Percentiles rank a stretch among this genome's conserved stretches.
Conservation (phyloP, 192 early-diverging fungal genomes). For the Linnemannia zychae region DNA sequence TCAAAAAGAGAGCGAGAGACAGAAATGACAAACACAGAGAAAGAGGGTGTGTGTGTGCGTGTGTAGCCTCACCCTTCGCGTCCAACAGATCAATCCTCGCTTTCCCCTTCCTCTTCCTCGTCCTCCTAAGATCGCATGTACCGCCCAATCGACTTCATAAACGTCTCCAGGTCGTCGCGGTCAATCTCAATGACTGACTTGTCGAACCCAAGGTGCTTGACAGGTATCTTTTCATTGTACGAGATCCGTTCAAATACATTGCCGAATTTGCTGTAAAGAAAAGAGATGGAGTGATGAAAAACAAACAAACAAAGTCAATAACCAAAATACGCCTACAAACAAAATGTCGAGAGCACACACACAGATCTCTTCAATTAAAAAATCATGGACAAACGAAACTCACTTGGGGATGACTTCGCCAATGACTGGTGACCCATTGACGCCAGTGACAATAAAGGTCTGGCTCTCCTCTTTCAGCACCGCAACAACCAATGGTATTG, state of each 20-base stretch:
- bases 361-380: neutral
- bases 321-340: neutral
- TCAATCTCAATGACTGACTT: slow-evolving; percentile 83
- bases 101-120: neutral
- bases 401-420: slow-evolving; percentile 66
- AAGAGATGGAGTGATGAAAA: neutral
- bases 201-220: slow-evolving; percentile 87
- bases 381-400: slow-evolving; percentile 2
- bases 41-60: no score
- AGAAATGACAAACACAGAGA: no score
- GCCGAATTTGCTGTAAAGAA: slow-evolving; percentile 75
- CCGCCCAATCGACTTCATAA: slow-evolving; percentile 69
- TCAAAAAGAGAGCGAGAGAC: no score
- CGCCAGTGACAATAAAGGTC: slow-evolving; percentile 80
- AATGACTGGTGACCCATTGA: slow-evolving; percentile 64
- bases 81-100: neutral
- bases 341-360: neutral
- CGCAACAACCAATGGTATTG: slow-evolving; percentile 84
- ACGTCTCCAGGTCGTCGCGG: slow-evolving; percentile 75
- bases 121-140: slow-evolving; percentile 46
- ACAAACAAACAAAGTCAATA: neutral
- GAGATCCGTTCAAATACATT: slow-evolving; percentile 87
- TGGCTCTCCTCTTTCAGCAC: slow-evolving; percentile 74
- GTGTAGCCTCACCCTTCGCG: neutral
- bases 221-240: slow-evolving; percentile 69